A percentile compares a stretch with the other conserved stretches of the same genome.
Evolutionary conservation across 306 rosid genomes (phyloP).

Genomic region (barrel medic (Medicago truncatula)): MtrunA17r5.0-ANR NC_053042.1:2714501-2715000

Average conservation of each 20-base stretch:
- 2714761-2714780: slow-evolving; percentile 98
- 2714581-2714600: slow-evolving; percentile 37
- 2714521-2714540: slow-evolving; percentile 97
- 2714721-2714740: slow-evolving; percentile 95
- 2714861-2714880: slow-evolving; percentile 76
- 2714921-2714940: slow-evolving; percentile 60
- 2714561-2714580: slow-evolving; percentile 53
- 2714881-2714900: slow-evolving; percentile 66
- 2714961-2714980: slow-evolving; percentile 79
- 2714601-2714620: slow-evolving; percentile 25
- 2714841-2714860: slow-evolving; percentile 79
- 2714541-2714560: slow-evolving; percentile 93
- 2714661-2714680: slow-evolving; percentile 91
- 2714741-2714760: slow-evolving; percentile 89
- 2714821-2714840: slow-evolving; percentile 91
- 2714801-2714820: slow-evolving; percentile 88
- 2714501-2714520: slow-evolving; percentile 99
- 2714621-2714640: slow-evolving; percentile 10
- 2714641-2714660: slow-evolving; percentile 18
- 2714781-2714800: slow-evolving; percentile 72
- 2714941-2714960: slow-evolving; percentile 79
- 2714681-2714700: slow-evolving; percentile 96
- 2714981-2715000: slow-evolving; percentile 84
- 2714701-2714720: slow-evolving; percentile 89
- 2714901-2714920: slow-evolving; percentile 70